Conservation (phyloP, 805 yeast genomes). For the Wickerhamiella domercqiae region DNA sequence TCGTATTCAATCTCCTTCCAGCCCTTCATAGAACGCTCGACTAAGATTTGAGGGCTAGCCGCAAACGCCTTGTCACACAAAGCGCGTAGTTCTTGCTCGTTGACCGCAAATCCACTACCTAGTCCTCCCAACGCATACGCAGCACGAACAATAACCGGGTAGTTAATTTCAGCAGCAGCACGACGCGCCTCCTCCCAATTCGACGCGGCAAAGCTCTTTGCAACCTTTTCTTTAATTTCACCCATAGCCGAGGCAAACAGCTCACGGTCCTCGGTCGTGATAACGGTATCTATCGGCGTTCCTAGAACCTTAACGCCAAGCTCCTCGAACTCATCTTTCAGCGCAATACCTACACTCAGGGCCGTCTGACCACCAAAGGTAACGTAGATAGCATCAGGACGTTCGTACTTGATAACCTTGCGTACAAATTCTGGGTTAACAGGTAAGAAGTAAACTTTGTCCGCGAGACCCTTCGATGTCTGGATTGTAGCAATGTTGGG, state of each 20-base stretch:
- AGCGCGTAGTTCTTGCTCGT: constrained; percentile 64
- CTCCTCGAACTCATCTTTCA: constrained; percentile 86
- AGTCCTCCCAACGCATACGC: constrained; percentile 96
- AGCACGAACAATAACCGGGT: constrained; percentile 93
- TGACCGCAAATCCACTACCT: constrained; percentile 94
- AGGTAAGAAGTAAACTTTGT: constrained; percentile 95
- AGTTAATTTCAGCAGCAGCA: constrained; percentile 79
- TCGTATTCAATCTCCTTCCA: constrained; percentile 99
- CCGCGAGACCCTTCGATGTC: constrained; percentile 95
- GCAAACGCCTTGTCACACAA: constrained; percentile 88
- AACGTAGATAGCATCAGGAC: constrained; percentile 92
- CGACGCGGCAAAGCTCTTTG: constrained; percentile 76
- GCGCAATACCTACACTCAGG: constrained; percentile 81
- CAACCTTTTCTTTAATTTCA: constrained; percentile 90
- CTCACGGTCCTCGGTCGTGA: constrained; percentile 97
- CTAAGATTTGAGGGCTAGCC: constrained; percentile 87
- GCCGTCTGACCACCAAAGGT: constrained; percentile 99
- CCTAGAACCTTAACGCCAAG: constrained; percentile 92
- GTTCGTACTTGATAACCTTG: constrained; percentile 85
- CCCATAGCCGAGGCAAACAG: constrained; percentile 88
- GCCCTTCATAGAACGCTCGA: constrained; percentile 95
- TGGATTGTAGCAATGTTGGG: constrained; percentile 98
- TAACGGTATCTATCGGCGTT: constrained; percentile 89
- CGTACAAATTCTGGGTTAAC: constrained; percentile 93
- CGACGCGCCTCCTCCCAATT: constrained; percentile 64